Base-by-base conservation (phyloP, 75 land plant species). In the Sequoiadendron giganteum region DNA sequence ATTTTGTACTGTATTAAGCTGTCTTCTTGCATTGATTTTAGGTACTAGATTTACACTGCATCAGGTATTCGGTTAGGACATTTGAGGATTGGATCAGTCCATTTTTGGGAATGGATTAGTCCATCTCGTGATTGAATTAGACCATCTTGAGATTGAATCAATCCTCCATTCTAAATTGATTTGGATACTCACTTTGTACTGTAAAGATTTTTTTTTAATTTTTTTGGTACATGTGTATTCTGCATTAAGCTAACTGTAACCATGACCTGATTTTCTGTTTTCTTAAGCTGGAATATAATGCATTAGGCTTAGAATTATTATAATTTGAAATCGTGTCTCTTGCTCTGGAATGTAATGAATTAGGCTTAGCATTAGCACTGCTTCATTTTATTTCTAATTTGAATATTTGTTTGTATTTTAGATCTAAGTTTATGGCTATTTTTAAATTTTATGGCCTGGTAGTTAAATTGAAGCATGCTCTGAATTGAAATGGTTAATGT, bases 401-500 rank as follows among this genome's bases (percentile, higher is more conserved):
- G 34, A 21, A 58, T 14, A 19, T 58, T 58, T 58, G 65, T 4
- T 58, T 72, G 76, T n/a, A 72, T 72, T 72, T 75, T 75, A 34
- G 38, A 34, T 30, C 34, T 7, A 30, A 72, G 34, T 72, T 19
- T 75, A 34, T 34, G 11, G 16, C 10, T 0, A 34, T 13, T 34
- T 21, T 61, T 49, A 61, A 61, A 92, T 30, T 86, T 32, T 75
- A 34, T 75, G 77, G 39, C 16, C n/a, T 45, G 32, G 48, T 45
- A 25, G 40, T 40, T 82, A 11, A 9, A 82, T 82, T 82, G 84
- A 21, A 43, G 48, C 3, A 28, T 28, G 14, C 48, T 45, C 30
- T 43, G 13, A 16, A 82, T 82, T 82, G 13, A 82, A 7, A 11
- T 82, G 52, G 42, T 45, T 45, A 47, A 11, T 28, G 11, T 45